These are phyloP conservation scores for Aspergillus aculeatinus DNA, from an alignment of 2,329 filamentous ascomycete genomes.

Conservation along the genomic window DNA sequence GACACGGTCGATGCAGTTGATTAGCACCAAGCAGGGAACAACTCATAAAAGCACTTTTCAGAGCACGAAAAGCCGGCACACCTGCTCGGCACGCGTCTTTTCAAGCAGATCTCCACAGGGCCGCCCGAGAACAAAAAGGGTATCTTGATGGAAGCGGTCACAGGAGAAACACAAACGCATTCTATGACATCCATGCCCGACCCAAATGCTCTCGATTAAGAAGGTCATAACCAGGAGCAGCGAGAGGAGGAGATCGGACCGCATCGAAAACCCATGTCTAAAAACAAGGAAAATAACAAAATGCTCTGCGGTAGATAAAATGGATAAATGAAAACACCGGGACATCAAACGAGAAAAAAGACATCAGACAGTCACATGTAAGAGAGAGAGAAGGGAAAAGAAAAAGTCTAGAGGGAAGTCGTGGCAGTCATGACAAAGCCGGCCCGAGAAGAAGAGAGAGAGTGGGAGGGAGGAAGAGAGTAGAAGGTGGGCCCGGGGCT, in stretches of 20 bases:
- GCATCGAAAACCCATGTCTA: constrained; percentile 43
- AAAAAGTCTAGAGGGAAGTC: constrained; percentile 38
- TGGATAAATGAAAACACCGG: constrained; percentile 20
- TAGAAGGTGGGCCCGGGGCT: constrained; percentile 30
- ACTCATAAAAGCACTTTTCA: constrained; percentile 42
- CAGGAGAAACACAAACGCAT: constrained; percentile 49
- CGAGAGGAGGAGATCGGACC: constrained; percentile 33
- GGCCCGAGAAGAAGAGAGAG: constrained; percentile 31
- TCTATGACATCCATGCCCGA: constrained; percentile 52
- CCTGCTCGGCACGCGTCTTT: constrained; percentile 40
- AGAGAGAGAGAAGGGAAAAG: constrained; percentile 4
- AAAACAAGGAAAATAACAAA: constrained; percentile 30
- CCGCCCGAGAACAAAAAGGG: constrained; percentile 47
- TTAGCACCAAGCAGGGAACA: constrained; percentile 41
- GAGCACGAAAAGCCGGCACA: constrained; percentile 36
- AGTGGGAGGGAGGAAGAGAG: constrained; percentile 22
- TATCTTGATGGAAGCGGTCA: constrained; percentile 49
- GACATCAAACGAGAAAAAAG: constrained; percentile 24
- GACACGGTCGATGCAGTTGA: constrained; percentile 41
- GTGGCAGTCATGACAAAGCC: constrained; percentile 49
- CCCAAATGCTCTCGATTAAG: constrained; percentile 31
- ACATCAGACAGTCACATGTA: constrained; percentile 17
- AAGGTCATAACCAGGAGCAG: constrained; percentile 28
- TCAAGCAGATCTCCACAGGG: constrained; percentile 39
- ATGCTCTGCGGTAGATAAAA: constrained; percentile 27